Percentiles rank a stretch among this genome's conserved stretches.
Conservation (phyloP, 78 protist species). For the Creolimax fragrantissima region DNA sequence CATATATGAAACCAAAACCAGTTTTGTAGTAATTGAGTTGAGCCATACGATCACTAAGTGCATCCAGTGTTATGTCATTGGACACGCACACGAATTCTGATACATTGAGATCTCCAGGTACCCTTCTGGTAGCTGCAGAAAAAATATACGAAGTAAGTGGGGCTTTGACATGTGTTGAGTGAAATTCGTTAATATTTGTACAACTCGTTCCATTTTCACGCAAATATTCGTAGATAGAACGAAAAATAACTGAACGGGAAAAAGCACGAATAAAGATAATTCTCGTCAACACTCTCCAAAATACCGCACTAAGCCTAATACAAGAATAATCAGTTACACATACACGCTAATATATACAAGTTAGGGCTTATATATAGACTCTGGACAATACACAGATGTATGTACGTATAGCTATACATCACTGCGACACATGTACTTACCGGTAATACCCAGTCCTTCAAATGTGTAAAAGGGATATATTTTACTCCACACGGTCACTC, state of each 20-base stretch:
- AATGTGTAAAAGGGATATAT: background rate
- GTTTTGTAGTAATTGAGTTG: background rate
- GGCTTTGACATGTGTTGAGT: too few species aligned
- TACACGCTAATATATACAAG: background rate
- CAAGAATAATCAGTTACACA: background rate
- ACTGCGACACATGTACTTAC: background rate
- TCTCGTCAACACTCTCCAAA: too few species aligned
- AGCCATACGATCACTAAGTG: background rate
- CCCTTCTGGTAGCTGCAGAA: background rate
- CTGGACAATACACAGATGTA: background rate
- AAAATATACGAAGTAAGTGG: too few species aligned
- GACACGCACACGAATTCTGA: background rate
- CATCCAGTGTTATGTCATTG: background rate
- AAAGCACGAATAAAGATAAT: too few species aligned
- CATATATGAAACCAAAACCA: background rate
- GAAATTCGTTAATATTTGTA: too few species aligned
- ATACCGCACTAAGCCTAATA: background rate
- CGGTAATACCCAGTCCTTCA: background rate
- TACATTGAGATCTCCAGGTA: background rate
- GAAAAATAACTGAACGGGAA: too few species aligned
- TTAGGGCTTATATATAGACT: background rate
- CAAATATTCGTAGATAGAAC: too few species aligned
- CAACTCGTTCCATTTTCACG: too few species aligned
- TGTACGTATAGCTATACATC: background rate
- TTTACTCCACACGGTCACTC: background rate